Evolutionary conservation across 371 early-diverging fungal species (phyloP).

Genomic region (Mortierella sp.): DNA sequence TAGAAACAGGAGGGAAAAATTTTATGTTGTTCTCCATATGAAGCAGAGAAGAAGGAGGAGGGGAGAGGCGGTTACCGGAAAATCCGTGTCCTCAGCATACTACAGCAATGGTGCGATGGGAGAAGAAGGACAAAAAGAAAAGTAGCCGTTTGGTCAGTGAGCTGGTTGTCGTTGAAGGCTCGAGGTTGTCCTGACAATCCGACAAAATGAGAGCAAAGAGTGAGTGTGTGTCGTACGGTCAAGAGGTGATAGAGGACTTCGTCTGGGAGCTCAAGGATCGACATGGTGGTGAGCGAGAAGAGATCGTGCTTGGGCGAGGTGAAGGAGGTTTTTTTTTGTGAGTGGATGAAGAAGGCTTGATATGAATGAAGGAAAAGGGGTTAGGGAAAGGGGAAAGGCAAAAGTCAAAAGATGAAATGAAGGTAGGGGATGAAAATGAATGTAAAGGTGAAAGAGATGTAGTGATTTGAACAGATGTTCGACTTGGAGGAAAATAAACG

Average conservation of each 20-base stretch:
- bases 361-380: not conserved
- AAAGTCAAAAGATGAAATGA: no score
- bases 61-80: not conserved
- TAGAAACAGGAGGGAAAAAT: not conserved
- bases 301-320: not conserved
- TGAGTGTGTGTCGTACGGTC: slow-evolving; percentile 17
- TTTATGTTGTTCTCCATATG: not conserved
- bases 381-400: no score
- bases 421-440: not conserved
- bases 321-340: not conserved
- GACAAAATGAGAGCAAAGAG: not conserved
- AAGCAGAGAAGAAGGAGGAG: not conserved
- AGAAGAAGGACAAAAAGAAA: not conserved
- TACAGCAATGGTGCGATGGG: not conserved
- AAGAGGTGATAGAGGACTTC: slow-evolving; percentile 39
- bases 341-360: not conserved
- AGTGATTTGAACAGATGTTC: no score
- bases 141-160: slow-evolving; percentile 14
- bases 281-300: not conserved
- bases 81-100: slow-evolving; percentile 37
- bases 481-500: not conserved
- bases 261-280: slow-evolving; percentile 34
- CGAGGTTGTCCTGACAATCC: no score
- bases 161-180: not conserved
- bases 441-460: not conserved